A percentile compares a stretch with the other conserved stretches of the same genome.
Evolutionary conservation across 139 green algal species (phyloP).

Genomic region (Coccomyxa sp.): DNA sequence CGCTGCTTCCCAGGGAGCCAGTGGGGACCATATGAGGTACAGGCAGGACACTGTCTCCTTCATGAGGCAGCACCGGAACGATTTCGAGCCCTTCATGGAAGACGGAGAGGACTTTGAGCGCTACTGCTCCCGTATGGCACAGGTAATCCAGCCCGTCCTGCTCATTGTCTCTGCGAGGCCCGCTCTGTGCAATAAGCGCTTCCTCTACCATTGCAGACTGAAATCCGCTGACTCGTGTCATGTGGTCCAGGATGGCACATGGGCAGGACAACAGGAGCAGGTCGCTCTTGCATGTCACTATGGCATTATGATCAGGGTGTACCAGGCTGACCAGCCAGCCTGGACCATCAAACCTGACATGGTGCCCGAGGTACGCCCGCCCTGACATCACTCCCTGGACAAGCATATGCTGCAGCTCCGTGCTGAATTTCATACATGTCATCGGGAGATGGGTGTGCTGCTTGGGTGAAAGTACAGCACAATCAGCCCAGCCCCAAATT

Average conservation of each 20-base stretch:
- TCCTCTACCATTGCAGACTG: not conserved
- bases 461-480: not conserved
- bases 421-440: too few relatives aligned
- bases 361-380: conserved; percentile 18
- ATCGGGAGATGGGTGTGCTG: too few relatives aligned
- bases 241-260: conserved; percentile 27
- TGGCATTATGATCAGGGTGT: conserved; percentile 41
- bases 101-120: conserved; percentile 50
- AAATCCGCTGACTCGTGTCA: too few relatives aligned
- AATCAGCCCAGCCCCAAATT: not conserved
- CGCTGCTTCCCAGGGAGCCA: too few relatives aligned
- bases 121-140: conserved; percentile 48
- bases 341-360: conserved; percentile 30
- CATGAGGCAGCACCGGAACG: conserved; percentile 24
- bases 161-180: not conserved
- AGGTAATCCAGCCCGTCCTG: conserved; percentile 12
- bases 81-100: conserved; percentile 58
- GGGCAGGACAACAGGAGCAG: conserved; percentile 59
- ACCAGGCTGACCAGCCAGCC: conserved; percentile 34
- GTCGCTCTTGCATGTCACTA: conserved; percentile 38
- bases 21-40: conserved; percentile 7
- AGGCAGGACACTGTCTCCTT: conserved; percentile 17
- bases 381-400: not conserved
- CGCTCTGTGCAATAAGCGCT: not conserved
- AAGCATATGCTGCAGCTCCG: not conserved